These are phyloP conservation scores for Dipodascus geniculatus DNA, from an alignment of 805 yeast species.

Conservation along the genomic window DNA sequence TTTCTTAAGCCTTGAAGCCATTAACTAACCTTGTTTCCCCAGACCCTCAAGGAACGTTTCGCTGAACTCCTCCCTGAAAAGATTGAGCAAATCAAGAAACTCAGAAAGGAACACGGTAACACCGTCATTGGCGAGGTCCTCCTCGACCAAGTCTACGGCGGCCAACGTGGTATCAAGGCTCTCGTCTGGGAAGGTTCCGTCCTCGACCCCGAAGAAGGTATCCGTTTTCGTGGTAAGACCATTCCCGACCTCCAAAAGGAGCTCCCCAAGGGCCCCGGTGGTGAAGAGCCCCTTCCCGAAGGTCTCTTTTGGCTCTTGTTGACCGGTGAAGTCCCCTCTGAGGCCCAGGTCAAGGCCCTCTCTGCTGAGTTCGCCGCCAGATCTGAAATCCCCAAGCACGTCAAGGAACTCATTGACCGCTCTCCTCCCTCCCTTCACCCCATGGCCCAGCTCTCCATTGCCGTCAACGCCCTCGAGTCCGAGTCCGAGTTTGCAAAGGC, in stretches of 20 bases:
- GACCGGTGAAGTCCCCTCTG: slow-evolving; percentile 76
- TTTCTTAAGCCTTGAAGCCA: too few relatives aligned
- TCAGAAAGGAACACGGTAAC: slow-evolving; percentile 79
- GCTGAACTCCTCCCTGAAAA: slow-evolving; percentile 85
- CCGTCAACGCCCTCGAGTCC: slow-evolving; percentile 67
- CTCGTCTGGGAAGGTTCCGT: slow-evolving; percentile 86
- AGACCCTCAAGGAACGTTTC: slow-evolving; percentile 81
- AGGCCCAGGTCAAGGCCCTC: slow-evolving; percentile 54
- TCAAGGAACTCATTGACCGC: slow-evolving; percentile 56
- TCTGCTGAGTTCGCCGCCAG: slow-evolving; percentile 72
- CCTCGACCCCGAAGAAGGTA: slow-evolving; percentile 75
- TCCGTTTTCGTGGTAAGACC: slow-evolving; percentile 74
- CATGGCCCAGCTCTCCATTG: slow-evolving; percentile 84
- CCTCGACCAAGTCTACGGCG: slow-evolving; percentile 79
- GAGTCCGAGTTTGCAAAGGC: slow-evolving; percentile 81
- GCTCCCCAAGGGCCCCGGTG: slow-evolving; percentile 66
- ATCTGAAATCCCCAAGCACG: slow-evolving; percentile 68
- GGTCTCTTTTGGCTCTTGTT: slow-evolving; percentile 71
- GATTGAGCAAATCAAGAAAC: slow-evolving; percentile 79
- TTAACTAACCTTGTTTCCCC: slow-evolving; percentile 1
- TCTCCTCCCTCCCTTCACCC: slow-evolving; percentile 72
- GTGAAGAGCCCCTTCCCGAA: slow-evolving; percentile 61
- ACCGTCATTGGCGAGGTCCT: slow-evolving; percentile 66
- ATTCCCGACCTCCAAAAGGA: slow-evolving; percentile 67
- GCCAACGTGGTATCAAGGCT: slow-evolving; percentile 82